These are phyloP conservation scores for Penstemon davidsonii DNA, from an alignment of 257 asterid species.

Conservation along the genomic window DNA sequence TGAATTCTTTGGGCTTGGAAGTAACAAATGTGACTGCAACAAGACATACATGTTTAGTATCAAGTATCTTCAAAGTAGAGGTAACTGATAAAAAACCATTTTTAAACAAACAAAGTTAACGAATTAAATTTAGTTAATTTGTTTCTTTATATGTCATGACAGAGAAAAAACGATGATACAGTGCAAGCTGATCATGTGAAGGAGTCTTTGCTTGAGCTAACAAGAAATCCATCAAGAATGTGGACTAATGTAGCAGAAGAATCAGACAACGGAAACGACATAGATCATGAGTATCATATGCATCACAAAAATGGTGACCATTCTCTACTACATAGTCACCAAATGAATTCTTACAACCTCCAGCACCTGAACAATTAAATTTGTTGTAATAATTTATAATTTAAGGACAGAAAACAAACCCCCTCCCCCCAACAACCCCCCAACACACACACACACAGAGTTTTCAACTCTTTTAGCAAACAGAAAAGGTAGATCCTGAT, in stretches of 20 bases:
- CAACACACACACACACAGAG: too few species aligned
- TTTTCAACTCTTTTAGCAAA: too few species aligned
- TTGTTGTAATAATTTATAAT: too few species aligned
- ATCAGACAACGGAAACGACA: constrained; percentile 31
- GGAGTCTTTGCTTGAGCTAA: constrained; percentile 76
- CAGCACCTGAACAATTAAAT: constrained; percentile 16
- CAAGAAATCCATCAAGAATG: constrained; percentile 56
- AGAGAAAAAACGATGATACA: constrained; percentile 61
- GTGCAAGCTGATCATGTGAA: constrained; percentile 78
- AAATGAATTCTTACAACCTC: constrained; percentile 21
- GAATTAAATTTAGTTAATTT: neutral
- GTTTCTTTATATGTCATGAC: neutral
- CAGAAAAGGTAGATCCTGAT: too few species aligned
- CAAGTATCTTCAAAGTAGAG: constrained; percentile 86
- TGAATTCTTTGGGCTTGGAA: constrained; percentile 73
- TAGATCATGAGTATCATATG: constrained; percentile 20
- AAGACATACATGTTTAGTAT: constrained; percentile 82
- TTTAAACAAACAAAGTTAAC: neutral
- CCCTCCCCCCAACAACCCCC: too few species aligned
- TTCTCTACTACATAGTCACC: constrained; percentile 17
- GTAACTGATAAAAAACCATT: constrained; percentile 28
- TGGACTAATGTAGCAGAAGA: constrained; percentile 38
- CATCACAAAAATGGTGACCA: constrained; percentile 7
- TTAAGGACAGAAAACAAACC: too few species aligned
- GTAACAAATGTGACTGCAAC: constrained; percentile 73